A percentile compares a stretch with the other conserved stretches of the same genome.
These are phyloP conservation scores for Monascus purpureus DNA, from an alignment of 495 filamentous ascomycete genomes.

Conservation along the genomic window DNA sequence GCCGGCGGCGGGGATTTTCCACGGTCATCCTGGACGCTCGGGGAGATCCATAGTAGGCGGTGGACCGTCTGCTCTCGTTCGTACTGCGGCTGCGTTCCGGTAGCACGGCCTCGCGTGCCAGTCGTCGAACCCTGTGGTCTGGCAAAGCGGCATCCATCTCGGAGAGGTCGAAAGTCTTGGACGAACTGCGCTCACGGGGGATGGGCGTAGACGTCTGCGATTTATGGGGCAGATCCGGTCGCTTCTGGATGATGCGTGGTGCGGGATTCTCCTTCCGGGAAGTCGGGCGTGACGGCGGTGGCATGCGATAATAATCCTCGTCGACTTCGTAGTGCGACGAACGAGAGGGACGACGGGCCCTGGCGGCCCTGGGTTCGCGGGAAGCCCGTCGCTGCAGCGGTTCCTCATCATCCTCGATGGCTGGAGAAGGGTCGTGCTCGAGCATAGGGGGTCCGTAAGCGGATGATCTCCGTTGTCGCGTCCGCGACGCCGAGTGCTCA, in stretches of 20 bases:
- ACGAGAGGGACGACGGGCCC: slow-evolving; percentile 8
- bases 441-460: slow-evolving; percentile 17
- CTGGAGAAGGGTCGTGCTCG: slow-evolving; percentile 13
- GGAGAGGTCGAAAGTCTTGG: slow-evolving; percentile 19
- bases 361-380: slow-evolving; percentile 11
- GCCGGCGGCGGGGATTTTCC: slow-evolving; percentile 21
- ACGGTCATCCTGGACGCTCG: slow-evolving; percentile 20
- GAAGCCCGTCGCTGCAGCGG: slow-evolving; percentile 11
- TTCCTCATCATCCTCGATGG: slow-evolving; percentile 17
- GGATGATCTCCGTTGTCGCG: slow-evolving; percentile 19
- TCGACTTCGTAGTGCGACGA: slow-evolving; percentile 12
- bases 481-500: slow-evolving; percentile 20
- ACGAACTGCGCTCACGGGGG: slow-evolving; percentile 17
- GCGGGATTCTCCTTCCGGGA: slow-evolving; percentile 12
- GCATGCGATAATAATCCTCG: slow-evolving; percentile 34
- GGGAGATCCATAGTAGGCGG: slow-evolving; percentile 18
- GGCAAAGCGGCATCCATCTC: slow-evolving; percentile 21
- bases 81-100: slow-evolving; percentile 25
- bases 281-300: slow-evolving; percentile 20
- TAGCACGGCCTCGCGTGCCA: slow-evolving; percentile 15
- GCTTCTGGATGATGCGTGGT: slow-evolving; percentile 26
- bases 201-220: slow-evolving; percentile 11
- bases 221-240: slow-evolving; percentile 18
- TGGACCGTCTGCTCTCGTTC: slow-evolving; percentile 13
- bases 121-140: slow-evolving; percentile 14